Evolutionary conservation across 257 asterid genomes (phyloP), one percentile per base, ranked within the genome.

Genomic region (Fraxinus anomala): DNA sequence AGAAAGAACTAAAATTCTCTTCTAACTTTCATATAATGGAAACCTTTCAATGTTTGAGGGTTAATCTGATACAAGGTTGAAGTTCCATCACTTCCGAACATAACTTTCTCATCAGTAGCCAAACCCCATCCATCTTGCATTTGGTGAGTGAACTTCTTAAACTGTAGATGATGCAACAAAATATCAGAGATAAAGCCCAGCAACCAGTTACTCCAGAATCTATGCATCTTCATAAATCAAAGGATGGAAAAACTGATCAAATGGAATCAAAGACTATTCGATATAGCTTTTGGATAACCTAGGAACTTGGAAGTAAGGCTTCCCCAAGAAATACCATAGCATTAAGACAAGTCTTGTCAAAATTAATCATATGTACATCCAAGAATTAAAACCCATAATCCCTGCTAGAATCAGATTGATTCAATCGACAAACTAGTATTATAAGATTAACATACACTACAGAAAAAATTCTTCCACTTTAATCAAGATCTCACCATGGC

Each of bases 101-200:
- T 13, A 78, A 89, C 77, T 84, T 85, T 80, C 67, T 92, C 98
- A 80, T 96, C 91, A 61, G 96, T 96, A 80, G 99, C 93, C 87
- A 93, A 85, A 30, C 99, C 98, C 99, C 99, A 96, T 54, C 99
- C 99, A 87, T 96, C 99, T 80, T 86, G 75, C 99, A 96, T 96
- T 69, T 84, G 89, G 83, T 90, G 91, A 44, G 86, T 82, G 74
- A 93, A 96, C 70, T 69, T 85, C 73, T 73, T 80, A 79, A 86
- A 80, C 99, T 93, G 94, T 83, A 86, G 76, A 68, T 68, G 81
- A 79, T 72, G 68, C 40, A 68, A 21, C 47, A 13, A 56, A n/a
- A 74, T 61, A 24, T 70, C 19, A 75, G 77, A 59, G 21, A 78
- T 71, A 39, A 30, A 66, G 39, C 30, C 30, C 67, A 68, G 24